phyloP scores from a whole-genome alignment of 139 green algal genomes.

The Tetradesmus lagerheimii region DNA sequence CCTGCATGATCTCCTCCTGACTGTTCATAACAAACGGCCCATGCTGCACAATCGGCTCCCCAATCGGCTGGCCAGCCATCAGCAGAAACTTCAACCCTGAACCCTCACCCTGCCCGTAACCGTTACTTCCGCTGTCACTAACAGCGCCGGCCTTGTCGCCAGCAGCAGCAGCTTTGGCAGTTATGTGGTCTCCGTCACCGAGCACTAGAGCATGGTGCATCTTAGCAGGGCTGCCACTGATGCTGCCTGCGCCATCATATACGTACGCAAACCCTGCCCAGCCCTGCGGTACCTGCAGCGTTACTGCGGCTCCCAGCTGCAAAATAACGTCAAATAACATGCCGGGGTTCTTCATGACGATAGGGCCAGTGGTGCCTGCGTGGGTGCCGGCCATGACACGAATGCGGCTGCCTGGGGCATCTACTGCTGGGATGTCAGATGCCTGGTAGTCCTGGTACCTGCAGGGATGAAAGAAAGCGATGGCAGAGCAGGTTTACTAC shows the following conservation, averaged over 20 bases:
- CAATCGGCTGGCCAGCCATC: constrained; percentile 85
- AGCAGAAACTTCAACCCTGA: constrained; percentile 85
- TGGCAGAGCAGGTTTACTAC: background rate
- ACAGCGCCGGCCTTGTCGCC: too few relatives aligned
- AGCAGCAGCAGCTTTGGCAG: constrained; percentile 44
- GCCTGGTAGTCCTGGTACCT: constrained; percentile 90
- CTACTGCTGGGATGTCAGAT: constrained; percentile 75
- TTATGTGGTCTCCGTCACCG: constrained; percentile 64
- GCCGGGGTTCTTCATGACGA: constrained; percentile 87
- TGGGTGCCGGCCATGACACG: constrained; percentile 85
- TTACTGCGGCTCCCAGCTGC: constrained; percentile 57
- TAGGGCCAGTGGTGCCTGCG: constrained; percentile 64
- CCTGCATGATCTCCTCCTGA: constrained; percentile 79
- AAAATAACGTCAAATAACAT: constrained; percentile 87
- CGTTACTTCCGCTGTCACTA: background rate
- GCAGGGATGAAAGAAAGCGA: background rate
- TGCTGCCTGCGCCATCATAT: constrained; percentile 76
- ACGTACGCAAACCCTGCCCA: constrained; percentile 81
- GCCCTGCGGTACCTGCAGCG: constrained; percentile 53
- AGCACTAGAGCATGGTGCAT: constrained; percentile 71
- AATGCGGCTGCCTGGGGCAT: constrained; percentile 63
- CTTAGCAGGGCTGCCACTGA: constrained; percentile 64
- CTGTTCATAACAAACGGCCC: constrained; percentile 89
- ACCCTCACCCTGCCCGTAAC: background rate
- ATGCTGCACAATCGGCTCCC: constrained; percentile 91